These are phyloP conservation scores for Ophiostoma quercus DNA, from an alignment of 2,329 filamentous ascomycete genomes.

Conservation along the genomic window DNA sequence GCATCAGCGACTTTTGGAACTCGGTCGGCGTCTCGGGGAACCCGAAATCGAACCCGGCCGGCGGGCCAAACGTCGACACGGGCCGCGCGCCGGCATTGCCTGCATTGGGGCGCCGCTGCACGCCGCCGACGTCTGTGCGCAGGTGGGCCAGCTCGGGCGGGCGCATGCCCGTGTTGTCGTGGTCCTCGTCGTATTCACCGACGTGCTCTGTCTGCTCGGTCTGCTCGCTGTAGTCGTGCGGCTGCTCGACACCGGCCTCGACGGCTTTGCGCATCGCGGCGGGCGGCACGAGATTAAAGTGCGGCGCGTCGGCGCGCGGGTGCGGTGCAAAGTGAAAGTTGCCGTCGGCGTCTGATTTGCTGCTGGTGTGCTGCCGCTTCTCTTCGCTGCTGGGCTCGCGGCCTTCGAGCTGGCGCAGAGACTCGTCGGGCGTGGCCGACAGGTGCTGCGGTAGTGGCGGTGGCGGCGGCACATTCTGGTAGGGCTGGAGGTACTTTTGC, in stretches of 20 bases:
- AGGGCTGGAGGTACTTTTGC: conserved; percentile 57
- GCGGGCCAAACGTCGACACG: conserved; percentile 54
- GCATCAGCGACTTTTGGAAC: conserved; percentile 84
- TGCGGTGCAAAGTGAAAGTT: conserved; percentile 57
- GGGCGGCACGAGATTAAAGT: conserved; percentile 54
- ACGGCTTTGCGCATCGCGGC: conserved; percentile 21
- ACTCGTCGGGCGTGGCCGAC: conserved; percentile 39
- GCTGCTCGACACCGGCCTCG: conserved; percentile 17
- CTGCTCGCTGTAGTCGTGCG: background rate
- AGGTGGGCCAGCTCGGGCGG: conserved; percentile 55
- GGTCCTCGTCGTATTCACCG: conserved; percentile 16
- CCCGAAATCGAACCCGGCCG: conserved; percentile 67
- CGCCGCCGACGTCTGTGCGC: conserved; percentile 41
- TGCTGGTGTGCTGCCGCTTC: conserved; percentile 15
- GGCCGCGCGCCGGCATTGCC: conserved; percentile 35
- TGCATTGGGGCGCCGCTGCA: conserved; percentile 23
- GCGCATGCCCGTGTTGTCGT: conserved; percentile 29
- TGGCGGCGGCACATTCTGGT: conserved; percentile 37
- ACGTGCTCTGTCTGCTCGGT: conserved; percentile 19
- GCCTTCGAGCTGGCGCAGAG: conserved; percentile 47
- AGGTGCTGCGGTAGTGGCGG: conserved; percentile 26
- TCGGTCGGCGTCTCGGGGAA: conserved; percentile 80
- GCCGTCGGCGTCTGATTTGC: conserved; percentile 28
- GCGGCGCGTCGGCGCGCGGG: conserved; percentile 45
- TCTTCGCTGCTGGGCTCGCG: conserved; percentile 34